Evolutionary conservation across 352 stramenopile species (phyloP).

Genomic region (Phytophthora lateralis): DNA sequence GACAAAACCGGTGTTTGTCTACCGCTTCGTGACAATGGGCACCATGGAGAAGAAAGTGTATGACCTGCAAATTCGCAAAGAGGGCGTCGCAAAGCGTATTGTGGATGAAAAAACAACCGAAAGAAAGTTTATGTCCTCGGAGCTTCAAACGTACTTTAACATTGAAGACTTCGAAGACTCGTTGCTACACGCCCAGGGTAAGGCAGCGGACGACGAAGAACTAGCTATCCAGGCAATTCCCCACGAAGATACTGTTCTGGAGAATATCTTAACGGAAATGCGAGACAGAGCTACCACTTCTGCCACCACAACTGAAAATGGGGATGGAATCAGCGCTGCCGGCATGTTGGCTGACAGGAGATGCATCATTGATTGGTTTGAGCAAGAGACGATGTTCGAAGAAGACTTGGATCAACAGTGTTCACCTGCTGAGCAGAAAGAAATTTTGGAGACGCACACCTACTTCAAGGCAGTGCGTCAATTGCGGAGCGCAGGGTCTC

Average conservation of each 20-base stretch:
- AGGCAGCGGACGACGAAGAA: conserved; percentile 25
- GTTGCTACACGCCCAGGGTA: conserved; percentile 49
- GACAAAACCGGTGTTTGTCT: conserved; percentile 92
- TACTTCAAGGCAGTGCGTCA: conserved; percentile 74
- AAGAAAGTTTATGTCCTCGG: conserved; percentile 79
- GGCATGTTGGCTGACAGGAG: conserved; percentile 21
- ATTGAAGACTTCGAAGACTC: conserved; percentile 82
- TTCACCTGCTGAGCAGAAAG: conserved; percentile 66
- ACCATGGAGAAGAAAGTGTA: conserved; percentile 96
- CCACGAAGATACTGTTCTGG: conserved; percentile 57
- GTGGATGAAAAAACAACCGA: conserved; percentile 88
- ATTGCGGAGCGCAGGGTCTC: conserved; percentile 40
- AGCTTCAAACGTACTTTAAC: conserved; percentile 88
- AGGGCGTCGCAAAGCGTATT: conserved; percentile 88
- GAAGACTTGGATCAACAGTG: conserved; percentile 86
- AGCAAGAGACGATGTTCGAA: conserved; percentile 92
- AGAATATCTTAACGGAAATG: conserved; percentile 56
- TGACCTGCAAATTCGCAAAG: conserved; percentile 90
- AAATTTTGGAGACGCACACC: conserved; percentile 71
- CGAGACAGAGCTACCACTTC: conserved; percentile 22
- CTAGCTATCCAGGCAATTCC: conserved; percentile 35
- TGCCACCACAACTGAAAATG: conserved; percentile 1
- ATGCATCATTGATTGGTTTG: conserved; percentile 86
- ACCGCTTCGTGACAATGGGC: conserved; percentile 90
- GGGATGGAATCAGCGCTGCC: conserved; percentile 19